Evolutionary conservation across 768 basidiomycete species (phyloP).

Genomic region (Strobilomyces dryophilus): DNA sequence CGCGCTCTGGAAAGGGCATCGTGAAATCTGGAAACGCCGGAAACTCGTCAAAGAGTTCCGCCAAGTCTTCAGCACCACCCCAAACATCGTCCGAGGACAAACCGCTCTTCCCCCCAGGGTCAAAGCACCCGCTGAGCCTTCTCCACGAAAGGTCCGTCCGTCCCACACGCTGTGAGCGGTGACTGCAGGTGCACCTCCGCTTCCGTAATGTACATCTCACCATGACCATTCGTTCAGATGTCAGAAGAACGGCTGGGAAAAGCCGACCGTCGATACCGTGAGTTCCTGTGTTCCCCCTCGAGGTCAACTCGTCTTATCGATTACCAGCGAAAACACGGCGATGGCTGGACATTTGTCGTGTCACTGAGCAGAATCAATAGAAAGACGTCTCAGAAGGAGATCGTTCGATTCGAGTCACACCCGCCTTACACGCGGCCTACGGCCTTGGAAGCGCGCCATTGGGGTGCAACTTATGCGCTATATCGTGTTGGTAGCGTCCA

Average conservation of each 20-base stretch:
- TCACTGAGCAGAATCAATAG: slow-evolving; percentile 64
- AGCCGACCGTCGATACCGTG: slow-evolving; percentile 75
- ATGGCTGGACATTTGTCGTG: slow-evolving; percentile 63
- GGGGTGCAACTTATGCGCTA: slow-evolving; percentile 84
- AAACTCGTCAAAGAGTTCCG: slow-evolving; percentile 62
- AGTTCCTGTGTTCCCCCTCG: neutral
- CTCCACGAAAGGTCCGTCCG: slow-evolving; percentile 66
- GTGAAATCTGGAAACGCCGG: slow-evolving; percentile 90
- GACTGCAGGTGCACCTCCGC: neutral
- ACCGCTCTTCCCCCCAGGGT: slow-evolving; percentile 78
- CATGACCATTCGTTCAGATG: slow-evolving; percentile 44
- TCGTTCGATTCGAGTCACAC: slow-evolving; percentile 68
- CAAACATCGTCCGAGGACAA: slow-evolving; percentile 35
- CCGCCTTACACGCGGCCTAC: slow-evolving; percentile 63
- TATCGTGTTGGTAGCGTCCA: slow-evolving; percentile 64
- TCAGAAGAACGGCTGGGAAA: slow-evolving; percentile 88
- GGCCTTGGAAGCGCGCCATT: slow-evolving; percentile 83
- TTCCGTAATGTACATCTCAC: neutral
- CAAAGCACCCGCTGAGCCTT: slow-evolving; percentile 76
- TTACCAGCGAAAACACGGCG: slow-evolving; percentile 41
- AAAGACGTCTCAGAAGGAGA: slow-evolving; percentile 66
- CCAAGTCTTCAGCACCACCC: slow-evolving; percentile 13
- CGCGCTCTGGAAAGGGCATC: slow-evolving; percentile 56
- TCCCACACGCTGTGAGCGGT: neutral
- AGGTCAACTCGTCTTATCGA: slow-evolving; percentile 6